These are phyloP conservation scores for Cytidiella melzeri DNA, from an alignment of 768 basidiomycete species.

Conservation along the genomic window DNA sequence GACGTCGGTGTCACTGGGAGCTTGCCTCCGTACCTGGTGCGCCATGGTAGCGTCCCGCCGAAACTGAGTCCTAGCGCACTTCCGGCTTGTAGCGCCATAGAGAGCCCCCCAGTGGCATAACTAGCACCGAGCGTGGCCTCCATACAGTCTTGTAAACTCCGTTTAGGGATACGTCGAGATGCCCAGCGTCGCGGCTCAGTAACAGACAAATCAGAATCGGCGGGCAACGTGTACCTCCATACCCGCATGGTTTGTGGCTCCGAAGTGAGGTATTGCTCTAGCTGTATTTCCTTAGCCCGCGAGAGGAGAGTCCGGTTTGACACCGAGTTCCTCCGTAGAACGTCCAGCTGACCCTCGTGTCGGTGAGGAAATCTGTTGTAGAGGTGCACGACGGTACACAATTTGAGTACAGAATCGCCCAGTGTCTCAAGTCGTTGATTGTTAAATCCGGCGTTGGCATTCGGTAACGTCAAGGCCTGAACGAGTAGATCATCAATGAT, in stretches of 20 bases:
- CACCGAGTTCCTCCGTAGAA: conserved; percentile 56
- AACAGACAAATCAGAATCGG: conserved; percentile 31
- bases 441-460: conserved; percentile 54
- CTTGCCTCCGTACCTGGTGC: conserved; percentile 39
- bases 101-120: conserved; percentile 66
- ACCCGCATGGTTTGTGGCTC: conserved; percentile 46
- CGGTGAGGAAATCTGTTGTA: conserved; percentile 70
- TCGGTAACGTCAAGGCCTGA: conserved; percentile 74
- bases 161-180: conserved; percentile 49
- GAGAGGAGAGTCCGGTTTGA: conserved; percentile 66
- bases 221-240: conserved; percentile 53
- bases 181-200: conserved; percentile 25
- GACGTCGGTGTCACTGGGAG: conserved; percentile 32
- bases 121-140: conserved; percentile 79
- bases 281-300: conserved; percentile 55
- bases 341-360: conserved; percentile 79
- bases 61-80: conserved; percentile 61
- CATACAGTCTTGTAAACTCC: conserved; percentile 84
- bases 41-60: conserved; percentile 69
- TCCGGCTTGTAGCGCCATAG: conserved; percentile 60
- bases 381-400: conserved; percentile 69
- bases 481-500: conserved; percentile 53
- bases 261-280: conserved; percentile 58
- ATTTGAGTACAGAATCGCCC: conserved; percentile 77
- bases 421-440: conserved; percentile 87